Evolutionary conservation across 108 stramenopile species (phyloP), one percentile per base, ranked within the genome.

Genomic region (Nitzschia sp.): DNA sequence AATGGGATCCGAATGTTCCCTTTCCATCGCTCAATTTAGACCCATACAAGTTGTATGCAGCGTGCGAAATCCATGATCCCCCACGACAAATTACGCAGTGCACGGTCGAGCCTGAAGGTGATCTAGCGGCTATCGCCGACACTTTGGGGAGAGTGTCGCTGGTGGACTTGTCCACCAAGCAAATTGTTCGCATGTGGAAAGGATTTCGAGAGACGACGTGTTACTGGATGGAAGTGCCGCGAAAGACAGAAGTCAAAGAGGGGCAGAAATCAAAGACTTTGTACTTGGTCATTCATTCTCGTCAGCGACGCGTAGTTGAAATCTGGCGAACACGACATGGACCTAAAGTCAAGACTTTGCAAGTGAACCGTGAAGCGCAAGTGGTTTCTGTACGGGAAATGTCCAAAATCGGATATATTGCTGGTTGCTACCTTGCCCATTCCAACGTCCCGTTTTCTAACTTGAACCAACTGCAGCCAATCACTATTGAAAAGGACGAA

Each of bases 101-200:
- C 21, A 64, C 75, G 5, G 68, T 94, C 29, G 93, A 91, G 49
- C 93, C 93, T 17, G 72, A 82, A 34, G 88, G 88, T 9, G 70
- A 82, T 23, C 66, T 88, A 30, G 85, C 83, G 17, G 88, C 88
- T 1, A 74, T 83, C 2, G 71, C 87, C 21, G 93, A 94, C 64
- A 88, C 78, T 53, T 73, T 94, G 19, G 93, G 93, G 15, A 59
- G 93, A 57, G 85, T 94, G 3, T 68, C 81, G 11, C 46, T 94
- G 68, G 70, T 94, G 49, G 90, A 94, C 66, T 74, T 94, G 33
- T 68, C 74, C 38, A 90, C 87, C 25, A 89, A 91, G 36, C 88
- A 91, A 77, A 61, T 85, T 9, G 74, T 94, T 15, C 62, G 93
- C 59, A 88, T 90, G 85, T 90, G 86, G 81, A 94, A 94, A 56